Evolutionary conservation across 129 eudicot species (phyloP).

Genomic region (Escallonia rubra): DNA sequence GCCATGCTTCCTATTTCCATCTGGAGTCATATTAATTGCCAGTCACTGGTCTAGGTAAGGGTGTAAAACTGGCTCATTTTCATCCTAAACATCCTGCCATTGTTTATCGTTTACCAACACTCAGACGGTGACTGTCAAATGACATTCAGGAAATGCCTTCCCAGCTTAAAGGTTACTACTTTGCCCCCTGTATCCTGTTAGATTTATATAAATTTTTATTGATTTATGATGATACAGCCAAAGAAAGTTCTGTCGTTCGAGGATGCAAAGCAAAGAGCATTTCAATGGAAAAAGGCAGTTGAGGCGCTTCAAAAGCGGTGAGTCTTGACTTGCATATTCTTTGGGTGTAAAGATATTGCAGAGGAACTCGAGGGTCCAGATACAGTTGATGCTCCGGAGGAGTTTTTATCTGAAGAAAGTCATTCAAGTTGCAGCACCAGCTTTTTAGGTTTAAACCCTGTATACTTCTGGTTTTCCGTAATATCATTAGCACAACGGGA

Average conservation of each 20-base stretch:
- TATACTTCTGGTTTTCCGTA: too few species aligned
- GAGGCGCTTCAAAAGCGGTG: conserved; percentile 88
- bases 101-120: too few species aligned
- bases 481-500: too few species aligned
- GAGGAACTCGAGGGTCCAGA: conserved; percentile 23
- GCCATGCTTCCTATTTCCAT: conserved; percentile 7
- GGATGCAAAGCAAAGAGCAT: conserved; percentile 90
- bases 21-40: too few species aligned
- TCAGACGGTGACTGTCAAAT: too few species aligned
- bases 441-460: conserved; percentile 1
- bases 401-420: conserved; percentile 15
- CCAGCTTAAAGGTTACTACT: not conserved
- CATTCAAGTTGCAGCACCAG: conserved; percentile 12
- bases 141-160: too few species aligned
- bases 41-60: too few species aligned
- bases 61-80: too few species aligned
- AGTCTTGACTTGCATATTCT: conserved; percentile 37
- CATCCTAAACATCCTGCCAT: too few species aligned
- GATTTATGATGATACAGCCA: conserved; percentile 47
- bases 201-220: not conserved
- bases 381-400: conserved; percentile 30
- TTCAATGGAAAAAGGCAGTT: conserved; percentile 92
- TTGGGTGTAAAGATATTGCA: conserved; percentile 37
- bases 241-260: conserved; percentile 83
- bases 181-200: not conserved